phyloP scores from a whole-genome alignment of 2,329 filamentous ascomycete species.

The Colletotrichum spaethianum region DNA sequence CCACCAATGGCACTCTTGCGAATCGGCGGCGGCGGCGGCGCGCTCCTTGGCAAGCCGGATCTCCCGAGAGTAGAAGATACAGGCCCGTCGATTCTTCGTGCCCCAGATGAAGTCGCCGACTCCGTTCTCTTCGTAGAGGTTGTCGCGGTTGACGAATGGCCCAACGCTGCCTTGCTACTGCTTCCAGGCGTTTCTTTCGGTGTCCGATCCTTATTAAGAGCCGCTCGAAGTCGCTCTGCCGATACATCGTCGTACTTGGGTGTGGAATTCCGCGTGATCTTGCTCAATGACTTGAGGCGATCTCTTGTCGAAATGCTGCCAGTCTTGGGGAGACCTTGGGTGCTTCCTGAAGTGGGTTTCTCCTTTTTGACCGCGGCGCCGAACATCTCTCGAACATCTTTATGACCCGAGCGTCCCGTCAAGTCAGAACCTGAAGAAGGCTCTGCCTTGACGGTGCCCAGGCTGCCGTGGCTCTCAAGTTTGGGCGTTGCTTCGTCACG shows the following conservation, averaged over 20 bases:
- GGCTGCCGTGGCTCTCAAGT: background rate
- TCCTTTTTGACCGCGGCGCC: slow-evolving; percentile 20
- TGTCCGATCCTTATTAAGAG: background rate
- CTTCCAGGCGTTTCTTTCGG: background rate
- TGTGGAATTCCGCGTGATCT: background rate
- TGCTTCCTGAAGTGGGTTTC: background rate
- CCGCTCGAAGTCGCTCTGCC: background rate
- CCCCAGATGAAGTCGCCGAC: background rate
- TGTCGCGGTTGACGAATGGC: background rate
- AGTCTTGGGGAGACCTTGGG: background rate
- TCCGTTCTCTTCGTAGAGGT: background rate
- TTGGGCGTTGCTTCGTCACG: background rate
- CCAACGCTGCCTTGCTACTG: background rate
- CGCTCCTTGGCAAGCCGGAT: background rate
- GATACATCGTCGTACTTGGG: slow-evolving; percentile 15
- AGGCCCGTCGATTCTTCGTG: no score
- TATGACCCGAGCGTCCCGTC: background rate
- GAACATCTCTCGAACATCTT: slow-evolving; percentile 3
- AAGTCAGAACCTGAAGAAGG: background rate
- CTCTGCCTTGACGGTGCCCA: slow-evolving; percentile 8
- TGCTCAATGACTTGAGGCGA: slow-evolving; percentile 13
- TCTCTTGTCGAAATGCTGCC: slow-evolving; percentile 17
- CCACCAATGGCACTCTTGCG: background rate
- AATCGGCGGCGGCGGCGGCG: background rate
- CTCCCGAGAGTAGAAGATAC: background rate